Percentiles rank a stretch among this genome's conserved stretches.
Evolutionary conservation across 1,284 basidiomycete genomes (phyloP).

Genomic region (Trametes polyzona): DNA sequence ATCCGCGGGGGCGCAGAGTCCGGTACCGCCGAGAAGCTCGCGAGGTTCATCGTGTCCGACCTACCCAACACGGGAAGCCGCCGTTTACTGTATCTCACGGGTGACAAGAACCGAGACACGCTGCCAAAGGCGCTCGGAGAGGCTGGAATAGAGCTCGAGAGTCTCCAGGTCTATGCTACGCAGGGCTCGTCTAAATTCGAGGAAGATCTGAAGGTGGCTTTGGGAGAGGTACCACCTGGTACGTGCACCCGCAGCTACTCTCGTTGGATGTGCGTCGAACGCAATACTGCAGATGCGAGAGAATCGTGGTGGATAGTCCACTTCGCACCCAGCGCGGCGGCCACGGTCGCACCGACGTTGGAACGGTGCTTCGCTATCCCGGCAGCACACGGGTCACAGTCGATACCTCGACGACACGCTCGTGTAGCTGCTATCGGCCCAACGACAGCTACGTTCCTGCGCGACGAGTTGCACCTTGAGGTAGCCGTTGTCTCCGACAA

Average conservation of each 20-base stretch:
- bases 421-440: conserved; percentile 68
- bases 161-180: conserved; percentile 72
- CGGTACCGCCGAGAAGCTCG: conserved; percentile 71
- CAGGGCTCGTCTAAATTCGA: conserved; percentile 55
- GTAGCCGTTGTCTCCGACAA: conserved; percentile 60
- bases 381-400: neutral
- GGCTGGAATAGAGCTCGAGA: conserved; percentile 48
- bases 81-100: conserved; percentile 70
- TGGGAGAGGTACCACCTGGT: neutral
- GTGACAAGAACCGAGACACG: conserved; percentile 81
- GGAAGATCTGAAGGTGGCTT: conserved; percentile 40
- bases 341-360: conserved; percentile 57
- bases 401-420: conserved; percentile 13
- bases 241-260: neutral
- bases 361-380: conserved; percentile 46
- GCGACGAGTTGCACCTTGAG: conserved; percentile 45
- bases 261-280: neutral
- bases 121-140: conserved; percentile 54
- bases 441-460: conserved; percentile 60
- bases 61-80: conserved; percentile 21
- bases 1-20: conserved; percentile 58
- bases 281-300: neutral
- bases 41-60: conserved; percentile 61
- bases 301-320: conserved; percentile 68
- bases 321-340: conserved; percentile 76